Evolutionary conservation across 768 basidiomycete species (phyloP), one percentile per base, ranked within the genome.

Genomic region (Daedalea quercina): DNA sequence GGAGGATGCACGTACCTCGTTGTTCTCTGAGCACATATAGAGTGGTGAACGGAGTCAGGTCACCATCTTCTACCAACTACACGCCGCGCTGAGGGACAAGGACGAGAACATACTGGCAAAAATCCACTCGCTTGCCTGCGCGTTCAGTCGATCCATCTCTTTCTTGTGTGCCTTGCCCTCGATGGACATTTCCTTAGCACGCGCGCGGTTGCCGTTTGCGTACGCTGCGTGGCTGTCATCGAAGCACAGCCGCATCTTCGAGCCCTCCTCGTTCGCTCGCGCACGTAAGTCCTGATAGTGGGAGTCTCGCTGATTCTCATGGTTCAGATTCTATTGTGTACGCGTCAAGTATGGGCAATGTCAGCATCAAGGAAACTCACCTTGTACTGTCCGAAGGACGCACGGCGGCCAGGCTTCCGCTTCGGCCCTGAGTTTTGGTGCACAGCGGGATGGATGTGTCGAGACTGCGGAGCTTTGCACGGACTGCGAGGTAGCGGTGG

Each of bases 91-190:
- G 26, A n/a, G 15, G n/a, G n/a, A n/a, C n/a, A n/a, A n/a, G n/a
- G n/a, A 41, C 1, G 19, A 26, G 23, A 8, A 67, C 80, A 47
- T 55, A 89, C 90, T 82, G 57, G 73, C 67, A 67, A 85, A 98
- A 56, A 97, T 94, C 88, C 89, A 95, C 47, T 85, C 80, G 54
- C 85, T 82, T 1, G 94, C 95, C 66, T 94, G 70, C 54, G 76
- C 76, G 65, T 97, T 93, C 56, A 92, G 68, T 44, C 76, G 66
- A 56, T 87, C 84, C 86, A 94, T 94, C 62, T 80, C 77, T 3
- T 73, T 67, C 67, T 90, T 80, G 65, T 94, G 89, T 37, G 73
- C 73, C 65, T 92, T 90, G 17, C 93, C 94, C 65, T 92, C 61
- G 53, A 82, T 79, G 17, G 85, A 89, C 22, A 96, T 75, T 47